Base-by-base conservation (phyloP, 352 stramenopile genomes). In the Plasmopara viticola region DNA sequence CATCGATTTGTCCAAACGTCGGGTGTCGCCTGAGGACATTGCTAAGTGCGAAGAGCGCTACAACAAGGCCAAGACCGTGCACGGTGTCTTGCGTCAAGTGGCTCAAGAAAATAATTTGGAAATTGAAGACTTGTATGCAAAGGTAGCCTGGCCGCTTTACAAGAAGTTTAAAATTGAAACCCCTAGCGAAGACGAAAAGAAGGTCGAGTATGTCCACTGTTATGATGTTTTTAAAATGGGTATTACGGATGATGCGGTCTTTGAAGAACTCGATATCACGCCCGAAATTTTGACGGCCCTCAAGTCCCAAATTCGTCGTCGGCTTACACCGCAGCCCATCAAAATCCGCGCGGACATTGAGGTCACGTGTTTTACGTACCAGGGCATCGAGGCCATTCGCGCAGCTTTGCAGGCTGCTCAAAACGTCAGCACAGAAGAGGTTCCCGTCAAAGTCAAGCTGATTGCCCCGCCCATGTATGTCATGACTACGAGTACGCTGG, bases 61-160 rank as follows among this genome's bases (percentile, higher is more conserved):
- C 74, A 99, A 99, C 84, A 99, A 99, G 80, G 96, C 96, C 64
- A 99, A 99, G 80, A 97, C 96, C 2, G 97, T 99, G 29, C 97
- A 99, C 71, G 97, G 92, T 52, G 85, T 95, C 49, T 56, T 95
- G 51, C 85, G 85, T 46, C 85, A 95, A 58, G 81, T 94, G 37
- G 83, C 85, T 9, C 81, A 94, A 60, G 82, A 92, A 49, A 86
- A 81, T 20, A 61, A 77, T 14, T 45, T 82, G 34, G 70, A 82
- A 47, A 84, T 95, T 48, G 81, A 93, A 61, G 74, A 86, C 42
- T 63, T 95, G 51, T 94, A 94, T 61, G 67, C 94, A 53, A 79
- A 84, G 53, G 86, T 99, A 52, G 95, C 91, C 9, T 99, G 97
- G 97, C 97, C 97, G 30, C 78, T 99, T 17, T 98, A 99, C 78